These are phyloP conservation scores for Colletotrichum costaricense DNA, from an alignment of 2,329 filamentous ascomycete genomes.

Conservation along the genomic window DNA sequence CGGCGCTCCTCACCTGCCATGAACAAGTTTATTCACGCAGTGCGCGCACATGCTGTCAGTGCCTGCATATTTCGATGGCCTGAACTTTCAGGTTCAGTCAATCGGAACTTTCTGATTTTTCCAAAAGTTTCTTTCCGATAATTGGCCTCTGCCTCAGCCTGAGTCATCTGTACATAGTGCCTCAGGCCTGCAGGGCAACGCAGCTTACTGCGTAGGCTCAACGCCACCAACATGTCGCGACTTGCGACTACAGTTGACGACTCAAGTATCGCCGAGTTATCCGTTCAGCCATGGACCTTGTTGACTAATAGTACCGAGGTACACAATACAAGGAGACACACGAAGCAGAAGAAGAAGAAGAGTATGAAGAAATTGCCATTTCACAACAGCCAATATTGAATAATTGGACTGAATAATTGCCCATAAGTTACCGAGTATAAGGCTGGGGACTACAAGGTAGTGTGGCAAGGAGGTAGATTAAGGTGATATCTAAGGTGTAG, in stretches of 20 bases:
- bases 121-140: neutral
- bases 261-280: neutral
- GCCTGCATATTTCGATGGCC: slow-evolving; percentile 12
- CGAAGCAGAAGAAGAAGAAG: neutral
- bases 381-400: neutral
- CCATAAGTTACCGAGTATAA: neutral
- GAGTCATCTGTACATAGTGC: slow-evolving; percentile 12
- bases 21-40: slow-evolving; percentile 28
- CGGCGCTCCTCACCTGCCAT: neutral
- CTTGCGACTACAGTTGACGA: neutral
- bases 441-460: neutral
- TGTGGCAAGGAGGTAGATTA: neutral
- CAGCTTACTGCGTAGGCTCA: neutral
- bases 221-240: neutral
- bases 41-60: slow-evolving; percentile 2
- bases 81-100: neutral
- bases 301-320: neutral
- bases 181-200: neutral
- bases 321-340: neutral
- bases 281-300: neutral
- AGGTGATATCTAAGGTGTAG: slow-evolving; percentile 27
- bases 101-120: slow-evolving; percentile 12
- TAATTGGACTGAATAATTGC: neutral
- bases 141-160: neutral
- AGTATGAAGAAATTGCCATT: neutral